Base-by-base conservation (phyloP, 208 protist species). In the Crithidia sp. region DNA sequence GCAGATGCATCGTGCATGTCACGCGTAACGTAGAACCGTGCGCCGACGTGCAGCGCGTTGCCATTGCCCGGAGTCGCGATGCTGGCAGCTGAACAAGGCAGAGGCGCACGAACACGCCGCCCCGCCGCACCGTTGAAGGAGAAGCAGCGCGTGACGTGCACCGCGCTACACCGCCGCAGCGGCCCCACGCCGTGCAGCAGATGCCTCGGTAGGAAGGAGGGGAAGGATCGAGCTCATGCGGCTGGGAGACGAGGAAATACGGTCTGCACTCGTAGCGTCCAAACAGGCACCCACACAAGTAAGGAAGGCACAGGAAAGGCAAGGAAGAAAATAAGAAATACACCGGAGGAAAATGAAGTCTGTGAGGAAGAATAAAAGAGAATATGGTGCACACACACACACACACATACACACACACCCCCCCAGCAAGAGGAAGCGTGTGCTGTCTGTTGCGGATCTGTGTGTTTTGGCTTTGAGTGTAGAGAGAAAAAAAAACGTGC, bases 281-380 rank as follows among this genome's bases (percentile, higher is more conserved):
- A 28, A 28, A 1, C 28, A 28, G 28, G 28, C 28, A 28, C 28
- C 28, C 28, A 16, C 36, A 16, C 13, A 61, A 44, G 2, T 3
- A 44, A 41, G 14, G 16, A 61, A 44, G 12, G 7, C 19, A 10
- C 6, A 13, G 36, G 36, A 61, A 40, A 0, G 13, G 14, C 17
- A 59, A 45, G 8, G 13, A 37, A 61, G 44, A 45, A 61, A n/a
- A 13, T 45, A 41, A 8, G 28, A 61, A 2, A 37, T 4, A 61
- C 10, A 45, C 6, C 14, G 57, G 19, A 6, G 54, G 39, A 59
- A 59, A 59, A 39, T 17, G 43, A 61, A 41, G 4, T 5, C 7
- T 50, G 6, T 44, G 37, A 16, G 14, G 55, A 54, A 70, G 53
- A 63, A 55, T 67, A 47, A 75, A 65, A 65, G 36, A 74, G 16